phyloP scores from a whole-genome alignment of 2,329 filamentous ascomycete species.

The Ceratocystis harringtonii region DNA sequence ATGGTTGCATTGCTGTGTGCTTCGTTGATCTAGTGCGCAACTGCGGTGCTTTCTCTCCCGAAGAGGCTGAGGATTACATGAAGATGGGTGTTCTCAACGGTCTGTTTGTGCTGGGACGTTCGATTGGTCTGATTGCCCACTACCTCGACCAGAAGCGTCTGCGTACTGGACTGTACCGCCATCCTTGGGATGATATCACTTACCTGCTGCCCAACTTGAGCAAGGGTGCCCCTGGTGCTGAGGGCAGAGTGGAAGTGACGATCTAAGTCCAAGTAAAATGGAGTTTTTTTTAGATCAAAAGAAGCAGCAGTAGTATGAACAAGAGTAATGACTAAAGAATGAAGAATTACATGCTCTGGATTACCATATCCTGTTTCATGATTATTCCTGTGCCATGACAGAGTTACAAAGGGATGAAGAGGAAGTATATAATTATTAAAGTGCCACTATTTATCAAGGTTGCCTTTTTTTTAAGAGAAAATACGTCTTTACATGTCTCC shows the following conservation, averaged over 20 bases:
- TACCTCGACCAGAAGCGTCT: constrained; percentile 99
- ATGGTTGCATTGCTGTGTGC: constrained; percentile 95
- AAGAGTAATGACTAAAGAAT: neutral
- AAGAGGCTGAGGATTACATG: constrained; percentile 98
- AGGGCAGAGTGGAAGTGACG: constrained; percentile 82
- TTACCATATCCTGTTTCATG: neutral
- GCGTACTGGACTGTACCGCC: constrained; percentile 93
- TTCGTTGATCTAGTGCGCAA: constrained; percentile 96
- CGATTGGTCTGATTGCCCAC: constrained; percentile 98
- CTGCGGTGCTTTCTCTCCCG: constrained; percentile 87
- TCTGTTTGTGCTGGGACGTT: constrained; percentile 93
- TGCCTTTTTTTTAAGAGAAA: constrained; percentile 6
- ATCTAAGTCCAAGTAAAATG: constrained; percentile 34
- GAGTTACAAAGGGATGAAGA: neutral
- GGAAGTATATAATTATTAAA: neutral
- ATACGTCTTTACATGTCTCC: constrained; percentile 3
- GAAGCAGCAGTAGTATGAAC: constrained; percentile 13
- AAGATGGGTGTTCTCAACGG: constrained; percentile 99
- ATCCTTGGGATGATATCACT: constrained; percentile 98
- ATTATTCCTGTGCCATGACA: neutral
- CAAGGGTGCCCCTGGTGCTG: constrained; percentile 53
- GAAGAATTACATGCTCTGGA: neutral
- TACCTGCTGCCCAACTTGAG: constrained; percentile 75
- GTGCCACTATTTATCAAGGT: neutral
- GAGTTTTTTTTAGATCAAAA: constrained; percentile 21